These are phyloP conservation scores for Polyporus arcularius DNA, from an alignment of 768 basidiomycete genomes.

Conservation along the genomic window DNA sequence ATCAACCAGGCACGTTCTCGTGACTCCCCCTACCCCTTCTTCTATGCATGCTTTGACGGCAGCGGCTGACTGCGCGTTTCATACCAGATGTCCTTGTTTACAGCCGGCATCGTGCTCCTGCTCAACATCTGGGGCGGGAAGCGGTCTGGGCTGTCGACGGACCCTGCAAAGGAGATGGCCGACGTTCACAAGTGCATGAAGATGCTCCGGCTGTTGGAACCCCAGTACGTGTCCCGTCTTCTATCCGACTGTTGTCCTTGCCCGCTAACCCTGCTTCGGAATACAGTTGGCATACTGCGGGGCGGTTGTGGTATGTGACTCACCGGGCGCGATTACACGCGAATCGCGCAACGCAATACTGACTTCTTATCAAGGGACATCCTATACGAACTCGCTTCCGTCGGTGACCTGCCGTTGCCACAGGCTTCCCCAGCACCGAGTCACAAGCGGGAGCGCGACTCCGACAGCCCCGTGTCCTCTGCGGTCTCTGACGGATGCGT, in stretches of 20 bases:
- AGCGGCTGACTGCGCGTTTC: background rate
- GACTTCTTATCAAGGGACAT: conserved; percentile 54
- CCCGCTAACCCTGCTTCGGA: background rate
- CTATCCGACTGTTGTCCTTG: background rate
- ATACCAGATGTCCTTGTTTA: conserved; percentile 40
- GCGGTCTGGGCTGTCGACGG: conserved; percentile 35
- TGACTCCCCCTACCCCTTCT: too few relatives aligned
- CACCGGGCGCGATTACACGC: background rate
- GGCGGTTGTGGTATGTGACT: conserved; percentile 48
- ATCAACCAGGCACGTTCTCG: conserved; percentile 31
- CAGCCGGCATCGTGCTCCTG: conserved; percentile 47
- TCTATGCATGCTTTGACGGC: background rate
- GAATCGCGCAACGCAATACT: background rate
- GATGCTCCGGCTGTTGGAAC: conserved; percentile 38
- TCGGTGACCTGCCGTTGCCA: conserved; percentile 71
- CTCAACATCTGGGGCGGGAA: conserved; percentile 52
- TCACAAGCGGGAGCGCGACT: conserved; percentile 65
- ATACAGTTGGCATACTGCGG: conserved; percentile 48
- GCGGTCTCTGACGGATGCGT: conserved; percentile 7
- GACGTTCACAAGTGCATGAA: conserved; percentile 52
- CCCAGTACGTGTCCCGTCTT: conserved; percentile 29
- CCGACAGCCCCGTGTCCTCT: conserved; percentile 44
- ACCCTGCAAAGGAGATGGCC: conserved; percentile 41
- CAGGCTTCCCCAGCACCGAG: conserved; percentile 49
- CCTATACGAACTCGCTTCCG: conserved; percentile 69